Evolutionary conservation across 371 early-diverging fungal genomes (phyloP).

Genomic region (Mucor lusitanicus): DNA sequence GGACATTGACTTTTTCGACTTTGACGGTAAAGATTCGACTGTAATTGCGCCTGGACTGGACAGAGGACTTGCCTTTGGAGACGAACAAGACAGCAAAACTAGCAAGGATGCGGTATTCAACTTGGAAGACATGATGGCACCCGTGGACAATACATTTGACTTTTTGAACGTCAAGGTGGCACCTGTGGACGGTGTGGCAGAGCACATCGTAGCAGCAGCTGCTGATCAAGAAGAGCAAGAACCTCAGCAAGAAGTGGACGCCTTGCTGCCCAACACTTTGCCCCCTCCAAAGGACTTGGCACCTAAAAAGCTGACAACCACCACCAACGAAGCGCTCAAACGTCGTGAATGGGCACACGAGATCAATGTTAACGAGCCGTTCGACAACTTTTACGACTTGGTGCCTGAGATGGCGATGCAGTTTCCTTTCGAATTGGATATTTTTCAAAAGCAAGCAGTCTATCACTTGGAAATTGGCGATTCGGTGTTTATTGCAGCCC

Average conservation of each 20-base stretch:
- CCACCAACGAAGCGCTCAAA: conserved; percentile 31
- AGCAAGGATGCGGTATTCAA: conserved; percentile 44
- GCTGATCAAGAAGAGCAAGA: conserved; percentile 18
- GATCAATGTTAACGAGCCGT: conserved; percentile 81
- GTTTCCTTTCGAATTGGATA: conserved; percentile 96
- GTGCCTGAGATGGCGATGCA: conserved; percentile 83
- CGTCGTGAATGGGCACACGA: conserved; percentile 92
- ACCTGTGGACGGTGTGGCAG: conserved; percentile 19
- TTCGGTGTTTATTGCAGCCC: conserved; percentile 98
- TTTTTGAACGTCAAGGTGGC: conserved; percentile 39
- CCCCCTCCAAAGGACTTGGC: conserved; percentile 21
- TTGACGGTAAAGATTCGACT: conserved; percentile 1
- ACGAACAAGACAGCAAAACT: conserved; percentile 4
- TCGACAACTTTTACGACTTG: conserved; percentile 83
- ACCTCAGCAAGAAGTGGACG: conserved; percentile 38
- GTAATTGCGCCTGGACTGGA: conserved; percentile 69
- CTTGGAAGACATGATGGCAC: conserved; percentile 59
- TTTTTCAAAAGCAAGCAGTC: conserved; percentile 98
- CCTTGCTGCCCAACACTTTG: conserved; percentile 32
- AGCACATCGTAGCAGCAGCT: background rate
- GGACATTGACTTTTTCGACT: conserved; percentile 27
- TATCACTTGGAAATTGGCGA: conserved; percentile 95
- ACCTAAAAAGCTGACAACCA: conserved; percentile 32
- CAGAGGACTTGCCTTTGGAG: conserved; percentile 56
- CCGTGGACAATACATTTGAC: conserved; percentile 47